Base-by-base conservation (phyloP, 306 rosid species). In the Prunus fruticosa region DNA sequence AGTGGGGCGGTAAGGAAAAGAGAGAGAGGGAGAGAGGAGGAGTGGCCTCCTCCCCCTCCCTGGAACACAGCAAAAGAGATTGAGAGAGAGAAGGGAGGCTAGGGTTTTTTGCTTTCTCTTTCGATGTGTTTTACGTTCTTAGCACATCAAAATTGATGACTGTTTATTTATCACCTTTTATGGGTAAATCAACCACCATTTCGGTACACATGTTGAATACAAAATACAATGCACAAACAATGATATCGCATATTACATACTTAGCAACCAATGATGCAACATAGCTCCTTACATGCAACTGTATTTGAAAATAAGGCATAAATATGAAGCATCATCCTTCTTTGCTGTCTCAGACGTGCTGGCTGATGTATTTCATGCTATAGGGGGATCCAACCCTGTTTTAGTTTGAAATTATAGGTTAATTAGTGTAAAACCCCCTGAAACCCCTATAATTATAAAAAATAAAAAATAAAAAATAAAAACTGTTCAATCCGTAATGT, bases 381-480 rank as follows among this genome's bases (percentile, higher is more conserved):
- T 71, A 89, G 72, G 74, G 97, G 97, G 57, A 91, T 87, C 97
- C 97, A 91, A 8, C 94, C 97, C 97, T 91, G 89, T 84, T 64
- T 78, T 14, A 73, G 12, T 74, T 47, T 47, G 20, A 46, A 70
- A 46, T 75, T 60, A 64, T 46, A 79, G 64, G 50, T 56, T 9
- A 54, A 14, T 72, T 56, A 54, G 60, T 71, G 27, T 34, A 32
- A 43, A 72, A 6, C n/a, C 43, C 41, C 9, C 7, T 34, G 43
- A 43, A 72, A 6, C n/a, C 43, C 41, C 9, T 38, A 38, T 38
- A 38, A 38, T 6, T 38, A 38, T 38, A 34, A 5, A 34, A 32
- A 32, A 4, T 0, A 32, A n/a, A n/a, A n/a, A n/a, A 32, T 5
- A 1, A 32, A 34, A 34, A 34, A 6, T 38, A 38, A 38, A 38